These are phyloP conservation scores for Calophaca sinica DNA, from an alignment of 306 rosid species.

Conservation along the genomic window DNA sequence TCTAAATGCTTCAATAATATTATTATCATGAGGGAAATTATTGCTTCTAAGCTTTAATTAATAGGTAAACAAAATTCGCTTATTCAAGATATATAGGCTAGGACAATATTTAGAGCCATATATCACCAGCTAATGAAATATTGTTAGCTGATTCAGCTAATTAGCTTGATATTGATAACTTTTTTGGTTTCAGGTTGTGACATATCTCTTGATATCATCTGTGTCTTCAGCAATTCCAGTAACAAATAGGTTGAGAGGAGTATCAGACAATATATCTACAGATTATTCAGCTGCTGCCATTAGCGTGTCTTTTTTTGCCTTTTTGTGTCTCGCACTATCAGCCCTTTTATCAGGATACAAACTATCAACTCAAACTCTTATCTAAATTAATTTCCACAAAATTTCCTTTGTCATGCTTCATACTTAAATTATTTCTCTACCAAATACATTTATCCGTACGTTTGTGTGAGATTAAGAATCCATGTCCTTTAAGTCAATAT, in stretches of 20 bases:
- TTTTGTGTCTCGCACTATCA: conserved; percentile 49
- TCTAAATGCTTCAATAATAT: background rate
- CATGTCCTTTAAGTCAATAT: no score
- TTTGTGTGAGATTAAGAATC: no score
- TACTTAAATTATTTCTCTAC: no score
- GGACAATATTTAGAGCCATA: background rate
- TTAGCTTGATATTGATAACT: background rate
- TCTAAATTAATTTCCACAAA: conserved; percentile 43
- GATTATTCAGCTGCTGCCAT: conserved; percentile 64
- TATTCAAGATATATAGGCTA: no score
- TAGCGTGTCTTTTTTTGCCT: conserved; percentile 66
- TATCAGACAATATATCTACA: conserved; percentile 53
- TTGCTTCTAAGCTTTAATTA: no score
- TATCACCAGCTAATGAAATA: background rate
- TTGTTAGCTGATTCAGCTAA: background rate
- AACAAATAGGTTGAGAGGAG: conserved; percentile 57
- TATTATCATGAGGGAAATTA: no score
- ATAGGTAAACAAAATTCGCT: no score
- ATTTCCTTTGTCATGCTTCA: background rate
- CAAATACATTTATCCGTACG: no score
- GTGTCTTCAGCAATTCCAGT: conserved; percentile 63
- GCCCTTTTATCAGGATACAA: conserved; percentile 64
- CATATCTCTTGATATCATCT: conserved; percentile 72
- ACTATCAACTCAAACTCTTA: conserved; percentile 52
- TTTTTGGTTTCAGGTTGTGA: conserved; percentile 56